Evolutionary conservation across 495 filamentous ascomycete genomes (phyloP), one percentile per base, ranked within the genome.

Genomic region (Daldinia decipiens): DNA sequence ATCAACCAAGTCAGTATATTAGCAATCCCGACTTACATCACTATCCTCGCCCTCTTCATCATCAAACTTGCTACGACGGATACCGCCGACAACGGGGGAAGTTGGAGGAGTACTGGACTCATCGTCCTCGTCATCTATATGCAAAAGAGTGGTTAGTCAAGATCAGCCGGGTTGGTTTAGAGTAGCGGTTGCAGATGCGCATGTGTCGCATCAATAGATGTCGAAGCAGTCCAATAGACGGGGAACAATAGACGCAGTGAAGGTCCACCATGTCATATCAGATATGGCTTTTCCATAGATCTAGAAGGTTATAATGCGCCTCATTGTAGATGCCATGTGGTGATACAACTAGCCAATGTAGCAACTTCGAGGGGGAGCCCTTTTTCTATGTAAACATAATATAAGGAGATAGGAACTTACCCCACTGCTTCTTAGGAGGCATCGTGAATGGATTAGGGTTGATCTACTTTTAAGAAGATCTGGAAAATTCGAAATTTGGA

Each of bases 11-110:
- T 4, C 31, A 39, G 15, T 17, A 26, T 0, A 15, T 9, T 15
- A 15, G 11, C 13, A 59, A 19, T 27, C 7, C 7, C 4, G 24
- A 79, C 87, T 78, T 87, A 95, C 94, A 80, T 98, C 94, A 77
- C 82, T 84, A 52, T 95, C 94, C 1, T 90, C 88, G 34, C 89
- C 92, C 79, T 97, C 94, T 76, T 98, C 95, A 74, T 99, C 95
- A 71, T 96, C 94, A 74, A 95, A 98, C 78, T 93, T 93, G 77
- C 86, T 67, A 54, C 80, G 80, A 24, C 82, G 79, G 24, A 65
- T 64, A 62, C 87, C 84, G 39, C 85, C 81, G 47, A 83, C 85
- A 24, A 85, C 81, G 40, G 89, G 86, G 45, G 93, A 87, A 50
- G 91, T 88, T 21, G 87, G 83, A 39, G 87, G 81, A 65, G 86